A percentile compares a stretch with the other conserved stretches of the same genome.
Evolutionary conservation across 805 yeast species (phyloP).

Genomic region (Metschnikowia matae): DNA sequence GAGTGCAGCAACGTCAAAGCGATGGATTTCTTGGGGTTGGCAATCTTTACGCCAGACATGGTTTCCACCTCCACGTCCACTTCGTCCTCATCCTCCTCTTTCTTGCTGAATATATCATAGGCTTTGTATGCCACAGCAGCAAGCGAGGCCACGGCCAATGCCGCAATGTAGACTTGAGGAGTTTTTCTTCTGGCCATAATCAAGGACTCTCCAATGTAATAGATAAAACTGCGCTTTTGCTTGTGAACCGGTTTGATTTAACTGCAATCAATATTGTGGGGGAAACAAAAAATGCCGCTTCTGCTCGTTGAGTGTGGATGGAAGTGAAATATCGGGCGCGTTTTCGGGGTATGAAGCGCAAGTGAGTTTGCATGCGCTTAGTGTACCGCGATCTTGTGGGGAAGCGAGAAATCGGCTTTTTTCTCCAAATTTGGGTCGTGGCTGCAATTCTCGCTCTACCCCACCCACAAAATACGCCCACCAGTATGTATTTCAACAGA

Average conservation of each 20-base stretch:
- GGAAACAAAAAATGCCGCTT: no score
- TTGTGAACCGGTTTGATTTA: no score
- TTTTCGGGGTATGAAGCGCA: not conserved
- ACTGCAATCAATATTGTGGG: no score
- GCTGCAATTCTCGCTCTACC: no score
- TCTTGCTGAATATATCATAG: slow-evolving; percentile 20
- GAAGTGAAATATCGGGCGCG: not conserved
- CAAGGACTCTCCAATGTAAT: no score
- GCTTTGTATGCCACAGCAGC: slow-evolving; percentile 32
- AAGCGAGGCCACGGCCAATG: slow-evolving; percentile 33
- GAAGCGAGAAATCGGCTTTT: not conserved
- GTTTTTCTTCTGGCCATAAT: slow-evolving; percentile 20
- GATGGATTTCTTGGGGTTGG: slow-evolving; percentile 31
- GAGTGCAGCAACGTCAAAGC: slow-evolving; percentile 42
- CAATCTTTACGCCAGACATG: not conserved
- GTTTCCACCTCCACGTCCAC: not conserved
- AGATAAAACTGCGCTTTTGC: no score
- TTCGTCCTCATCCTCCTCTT: not conserved
- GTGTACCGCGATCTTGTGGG: not conserved
- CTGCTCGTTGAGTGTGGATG: not conserved
- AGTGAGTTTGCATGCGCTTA: not conserved
- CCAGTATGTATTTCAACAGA: no score
- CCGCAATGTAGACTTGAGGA: slow-evolving; percentile 30
- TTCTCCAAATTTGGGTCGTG: not conserved
- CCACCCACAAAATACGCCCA: not conserved